Conservation (phyloP, 352 stramenopile species). For the Globisporangium okanoganense region DNA sequence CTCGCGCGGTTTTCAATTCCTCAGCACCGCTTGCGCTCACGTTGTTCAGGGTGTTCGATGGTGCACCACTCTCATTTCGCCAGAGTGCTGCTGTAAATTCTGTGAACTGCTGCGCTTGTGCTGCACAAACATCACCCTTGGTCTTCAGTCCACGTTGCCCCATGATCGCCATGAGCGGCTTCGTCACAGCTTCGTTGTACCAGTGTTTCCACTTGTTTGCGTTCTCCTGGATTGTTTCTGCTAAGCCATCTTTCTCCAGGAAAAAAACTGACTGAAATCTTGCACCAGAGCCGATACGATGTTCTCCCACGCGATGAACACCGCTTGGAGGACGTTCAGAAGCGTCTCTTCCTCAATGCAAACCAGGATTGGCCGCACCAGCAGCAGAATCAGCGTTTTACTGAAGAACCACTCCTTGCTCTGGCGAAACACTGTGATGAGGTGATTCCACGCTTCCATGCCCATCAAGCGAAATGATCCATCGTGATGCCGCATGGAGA, state of each 20-base stretch:
- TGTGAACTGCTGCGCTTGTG: conserved; percentile 30
- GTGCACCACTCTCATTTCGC: not conserved
- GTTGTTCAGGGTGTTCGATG: not conserved
- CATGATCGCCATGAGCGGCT: conserved; percentile 23
- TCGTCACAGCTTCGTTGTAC: conserved; percentile 43
- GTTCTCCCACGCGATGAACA: conserved; percentile 43
- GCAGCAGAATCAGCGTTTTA: conserved; percentile 41
- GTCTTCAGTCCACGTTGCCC: conserved; percentile 1
- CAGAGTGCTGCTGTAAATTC: conserved; percentile 22
- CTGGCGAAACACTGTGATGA: conserved; percentile 45
- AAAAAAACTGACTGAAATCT: conserved; percentile 55
- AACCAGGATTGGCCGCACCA: conserved; percentile 40
- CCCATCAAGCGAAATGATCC: conserved; percentile 40
- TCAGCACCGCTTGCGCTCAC: not conserved
- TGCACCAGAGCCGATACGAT: conserved; percentile 37
- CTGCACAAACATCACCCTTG: not conserved
- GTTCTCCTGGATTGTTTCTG: conserved; percentile 30
- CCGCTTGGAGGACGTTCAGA: conserved; percentile 45
- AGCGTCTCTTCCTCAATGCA: conserved; percentile 46
- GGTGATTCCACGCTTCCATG: conserved; percentile 46
- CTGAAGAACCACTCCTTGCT: conserved; percentile 57
- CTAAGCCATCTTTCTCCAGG: conserved; percentile 9
- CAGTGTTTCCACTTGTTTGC: conserved; percentile 53
- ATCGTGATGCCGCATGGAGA: conserved; percentile 43
- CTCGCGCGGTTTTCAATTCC: not conserved